These are phyloP conservation scores for Lomentospora prolificans DNA, from an alignment of 2,329 filamentous ascomycete genomes.

Conservation along the genomic window DNA sequence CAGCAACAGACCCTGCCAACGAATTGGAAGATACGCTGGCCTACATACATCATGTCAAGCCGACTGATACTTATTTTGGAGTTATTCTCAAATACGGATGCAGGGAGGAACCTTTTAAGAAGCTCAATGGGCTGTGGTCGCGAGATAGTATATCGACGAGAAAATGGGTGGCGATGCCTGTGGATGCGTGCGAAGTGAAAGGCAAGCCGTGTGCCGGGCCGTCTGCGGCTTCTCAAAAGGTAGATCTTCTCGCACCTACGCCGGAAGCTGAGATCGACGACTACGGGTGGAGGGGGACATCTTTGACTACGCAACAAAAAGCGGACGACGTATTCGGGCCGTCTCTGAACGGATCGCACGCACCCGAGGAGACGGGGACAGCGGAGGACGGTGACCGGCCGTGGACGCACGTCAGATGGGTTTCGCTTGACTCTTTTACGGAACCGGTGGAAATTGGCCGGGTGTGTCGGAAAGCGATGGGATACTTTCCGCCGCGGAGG, in stretches of 20 bases:
- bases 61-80: conserved; percentile 80
- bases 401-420: conserved; percentile 87
- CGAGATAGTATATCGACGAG: conserved; percentile 82
- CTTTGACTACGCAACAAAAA: conserved; percentile 13
- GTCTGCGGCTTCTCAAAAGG: conserved; percentile 26
- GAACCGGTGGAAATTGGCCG: conserved; percentile 77
- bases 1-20: conserved; percentile 29
- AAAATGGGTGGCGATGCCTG: conserved; percentile 71
- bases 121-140: conserved; percentile 89
- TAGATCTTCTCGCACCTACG: conserved; percentile 43
- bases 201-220: conserved; percentile 57
- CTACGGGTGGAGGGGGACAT: conserved; percentile 4
- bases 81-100: conserved; percentile 87
- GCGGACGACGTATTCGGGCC: conserved; percentile 33
- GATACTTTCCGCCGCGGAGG: conserved; percentile 83
- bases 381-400: conserved; percentile 39
- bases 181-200: conserved; percentile 80
- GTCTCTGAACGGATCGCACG: conserved; percentile 21
- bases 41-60: conserved; percentile 79
- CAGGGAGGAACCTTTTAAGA: conserved; percentile 69
- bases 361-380: conserved; percentile 29
- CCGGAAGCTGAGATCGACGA: conserved; percentile 23
- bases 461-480: conserved; percentile 68
- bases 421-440: conserved; percentile 59
- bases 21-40: conserved; percentile 69